Evolutionary conservation across 2,329 filamentous ascomycete genomes (phyloP), one percentile per base, ranked within the genome.

Genomic region (Sclerotinia nivalis): DNA sequence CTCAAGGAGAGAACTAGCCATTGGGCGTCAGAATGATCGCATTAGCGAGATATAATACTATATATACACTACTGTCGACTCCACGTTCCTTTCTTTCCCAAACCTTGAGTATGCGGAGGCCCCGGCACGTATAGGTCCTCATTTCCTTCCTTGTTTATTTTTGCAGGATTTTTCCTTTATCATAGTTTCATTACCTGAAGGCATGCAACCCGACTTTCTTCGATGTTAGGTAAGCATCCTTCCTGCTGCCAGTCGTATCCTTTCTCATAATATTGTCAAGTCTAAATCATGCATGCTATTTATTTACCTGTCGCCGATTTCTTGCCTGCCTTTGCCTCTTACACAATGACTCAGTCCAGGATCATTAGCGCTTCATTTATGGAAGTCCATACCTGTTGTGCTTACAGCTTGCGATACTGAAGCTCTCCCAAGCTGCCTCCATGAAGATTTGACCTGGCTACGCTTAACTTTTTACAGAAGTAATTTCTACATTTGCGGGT

Each of bases 161-260:
- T 15, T 43, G 12, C 4, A 43, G 13, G 12, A 13, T 43, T 31
- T 31, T 4, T 43, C 0, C 40, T 10, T 12, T 43, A 15, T 43
- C 13, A 6, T 43, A 22, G 0, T 22, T 56, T n/a, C 28, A 56
- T 7, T 56, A 2, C 12, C 10, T 7, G 0, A 34, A 34, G 18
- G 10, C 28, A 4, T 56, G 20, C 20, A 13, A 7, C 31, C 20
- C 15, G 3, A 34, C 3, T 55, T 6, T 20, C 1, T 22, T 34
- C 2, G 4, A 1, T 1, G 28, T 12, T 12, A 7, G 31, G 0
- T 1, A 22, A 0, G 22, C 2, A 56, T 56, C 1, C 54, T 34
- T 22, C 22, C 12, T 34, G 31, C 2, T 34, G 4, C 4, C 4
- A 22, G 8, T 34, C 6, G 54, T 56, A 18, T 55, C 28, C 54